Evolutionary conservation across 495 filamentous ascomycete genomes (phyloP).

Genomic region (Lasiosphaeriaceae sp.): DNA sequence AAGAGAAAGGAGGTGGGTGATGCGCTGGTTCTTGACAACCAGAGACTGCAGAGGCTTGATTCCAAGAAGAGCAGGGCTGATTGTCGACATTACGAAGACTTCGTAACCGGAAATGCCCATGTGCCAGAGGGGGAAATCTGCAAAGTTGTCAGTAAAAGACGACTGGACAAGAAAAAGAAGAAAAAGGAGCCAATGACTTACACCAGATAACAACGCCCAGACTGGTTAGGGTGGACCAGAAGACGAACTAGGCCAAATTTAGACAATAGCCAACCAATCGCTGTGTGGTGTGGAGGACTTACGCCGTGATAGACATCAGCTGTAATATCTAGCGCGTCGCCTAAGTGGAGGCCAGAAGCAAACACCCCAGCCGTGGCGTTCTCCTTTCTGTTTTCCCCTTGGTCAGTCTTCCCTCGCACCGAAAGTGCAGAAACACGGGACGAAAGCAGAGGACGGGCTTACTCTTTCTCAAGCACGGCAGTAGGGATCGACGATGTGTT

Average conservation of each 20-base stretch:
- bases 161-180: not conserved
- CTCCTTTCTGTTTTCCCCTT: conserved; percentile 59
- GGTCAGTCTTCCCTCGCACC: not conserved
- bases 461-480: conserved; percentile 85
- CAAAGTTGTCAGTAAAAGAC: not conserved
- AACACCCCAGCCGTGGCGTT: conserved; percentile 69
- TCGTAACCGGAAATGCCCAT: conserved; percentile 99
- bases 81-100: conserved; percentile 75
- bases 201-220: conserved; percentile 90
- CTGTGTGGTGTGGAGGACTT: conserved; percentile 26
- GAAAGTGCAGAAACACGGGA: not conserved
- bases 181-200: conserved; percentile 44
- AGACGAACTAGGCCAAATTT: conserved; percentile 66
- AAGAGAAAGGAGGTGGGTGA: conserved; percentile 71
- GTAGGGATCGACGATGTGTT: conserved; percentile 63
- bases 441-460: conserved; percentile 26
- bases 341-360: conserved; percentile 66
- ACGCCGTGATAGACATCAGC: conserved; percentile 94
- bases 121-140: conserved; percentile 97
- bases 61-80: conserved; percentile 77
- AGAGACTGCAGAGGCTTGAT: conserved; percentile 65
- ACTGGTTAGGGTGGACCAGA: conserved; percentile 92
- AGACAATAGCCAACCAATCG: not conserved
- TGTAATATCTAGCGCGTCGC: conserved; percentile 70
- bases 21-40: conserved; percentile 62